A percentile compares a stretch with the other conserved stretches of the same genome.
Conservation (phyloP, 257 asterid species). For the Coffea eugenioides region DNA sequence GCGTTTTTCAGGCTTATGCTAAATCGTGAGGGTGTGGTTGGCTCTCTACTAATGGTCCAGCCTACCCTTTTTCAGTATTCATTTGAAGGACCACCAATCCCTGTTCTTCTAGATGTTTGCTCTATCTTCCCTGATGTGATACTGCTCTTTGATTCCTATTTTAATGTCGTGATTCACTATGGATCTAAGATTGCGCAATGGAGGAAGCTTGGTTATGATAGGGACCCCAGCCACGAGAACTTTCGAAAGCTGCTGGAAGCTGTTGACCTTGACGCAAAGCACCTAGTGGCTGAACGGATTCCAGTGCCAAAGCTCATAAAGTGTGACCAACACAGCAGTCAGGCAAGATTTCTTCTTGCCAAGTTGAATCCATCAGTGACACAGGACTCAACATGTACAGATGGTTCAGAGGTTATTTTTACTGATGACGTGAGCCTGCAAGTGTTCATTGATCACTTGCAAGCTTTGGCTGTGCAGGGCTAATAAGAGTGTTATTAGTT, state of each 20-base stretch:
- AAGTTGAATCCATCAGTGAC: constrained; percentile 89
- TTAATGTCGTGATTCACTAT: constrained; percentile 74
- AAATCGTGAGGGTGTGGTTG: constrained; percentile 88
- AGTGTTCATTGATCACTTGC: constrained; percentile 79
- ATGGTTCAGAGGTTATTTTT: constrained; percentile 67
- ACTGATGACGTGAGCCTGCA: constrained; percentile 90
- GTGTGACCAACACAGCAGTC: constrained; percentile 96
- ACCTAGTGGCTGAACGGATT: constrained; percentile 64
- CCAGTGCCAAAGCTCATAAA: constrained; percentile 83
- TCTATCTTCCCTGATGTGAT: constrained; percentile 82
- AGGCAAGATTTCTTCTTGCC: constrained; percentile 91
- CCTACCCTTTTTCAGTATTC: constrained; percentile 92
- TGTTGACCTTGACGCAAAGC: constrained; percentile 77
- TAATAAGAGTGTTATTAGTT: constrained; percentile 20
- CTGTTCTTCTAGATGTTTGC: constrained; percentile 76
- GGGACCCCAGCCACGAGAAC: constrained; percentile 73
- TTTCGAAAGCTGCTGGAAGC: constrained; percentile 80
- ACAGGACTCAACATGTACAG: constrained; percentile 50
- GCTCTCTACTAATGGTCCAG: constrained; percentile 85
- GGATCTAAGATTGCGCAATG: constrained; percentile 90
- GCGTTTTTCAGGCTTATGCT: constrained; percentile 75
- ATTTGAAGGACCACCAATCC: constrained; percentile 88
- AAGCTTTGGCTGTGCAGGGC: constrained; percentile 87
- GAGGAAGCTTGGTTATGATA: constrained; percentile 78
- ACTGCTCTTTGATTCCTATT: constrained; percentile 84